phyloP scores from a whole-genome alignment of 805 yeast genomes.

The Isabelozyma rhagii region DNA sequence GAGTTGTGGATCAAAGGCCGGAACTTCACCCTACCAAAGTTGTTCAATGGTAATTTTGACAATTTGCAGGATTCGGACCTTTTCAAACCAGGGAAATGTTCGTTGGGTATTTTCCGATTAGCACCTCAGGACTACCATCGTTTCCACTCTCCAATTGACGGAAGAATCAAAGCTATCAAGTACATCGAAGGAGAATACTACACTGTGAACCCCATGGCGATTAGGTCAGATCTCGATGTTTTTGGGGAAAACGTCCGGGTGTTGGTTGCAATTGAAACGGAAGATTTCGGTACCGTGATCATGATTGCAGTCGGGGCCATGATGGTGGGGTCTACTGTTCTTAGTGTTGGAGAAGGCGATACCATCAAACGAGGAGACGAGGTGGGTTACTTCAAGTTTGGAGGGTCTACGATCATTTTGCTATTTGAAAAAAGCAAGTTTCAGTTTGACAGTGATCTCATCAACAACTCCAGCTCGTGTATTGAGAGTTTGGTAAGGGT shows the following conservation, averaged over 20 bases:
- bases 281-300: slow-evolving; percentile 72
- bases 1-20: slow-evolving; percentile 88
- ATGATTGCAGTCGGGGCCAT: slow-evolving; percentile 91
- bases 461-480: slow-evolving; percentile 60
- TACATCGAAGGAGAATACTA: slow-evolving; percentile 86
- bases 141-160: slow-evolving; percentile 85
- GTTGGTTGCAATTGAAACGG: slow-evolving; percentile 71
- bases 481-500: slow-evolving; percentile 84
- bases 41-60: slow-evolving; percentile 49
- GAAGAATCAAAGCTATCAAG: slow-evolving; percentile 61
- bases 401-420: slow-evolving; percentile 83
- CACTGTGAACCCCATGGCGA: slow-evolving; percentile 97
- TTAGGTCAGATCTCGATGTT: slow-evolving; percentile 82
- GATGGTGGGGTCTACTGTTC: slow-evolving; percentile 93
- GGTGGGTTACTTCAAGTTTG: slow-evolving; percentile 92
- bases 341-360: slow-evolving; percentile 64
- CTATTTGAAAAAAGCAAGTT: slow-evolving; percentile 53
- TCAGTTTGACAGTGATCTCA: slow-evolving; percentile 70
- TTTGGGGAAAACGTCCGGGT: slow-evolving; percentile 88
- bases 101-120: slow-evolving; percentile 76
- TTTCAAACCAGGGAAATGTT: slow-evolving; percentile 41
- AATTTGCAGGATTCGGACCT: slow-evolving; percentile 37
- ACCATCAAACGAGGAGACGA: slow-evolving; percentile 69
- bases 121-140: slow-evolving; percentile 98
- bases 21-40: slow-evolving; percentile 62